These are phyloP conservation scores for Lachnellula subtilissima DNA, from an alignment of 2,329 filamentous ascomycete genomes.

Conservation along the genomic window DNA sequence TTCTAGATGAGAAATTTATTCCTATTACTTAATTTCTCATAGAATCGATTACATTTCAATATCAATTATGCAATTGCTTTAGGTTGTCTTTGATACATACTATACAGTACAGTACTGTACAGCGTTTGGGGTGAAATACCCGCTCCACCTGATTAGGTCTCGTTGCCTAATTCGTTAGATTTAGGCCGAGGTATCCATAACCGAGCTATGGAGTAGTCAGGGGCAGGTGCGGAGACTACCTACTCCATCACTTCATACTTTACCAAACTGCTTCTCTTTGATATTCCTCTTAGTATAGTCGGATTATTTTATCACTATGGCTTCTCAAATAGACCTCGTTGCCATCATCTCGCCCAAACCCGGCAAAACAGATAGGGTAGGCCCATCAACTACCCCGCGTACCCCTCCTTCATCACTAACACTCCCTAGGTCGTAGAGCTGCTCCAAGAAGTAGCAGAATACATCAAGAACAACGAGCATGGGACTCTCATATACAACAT, in stretches of 20 bases:
- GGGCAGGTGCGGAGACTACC: not conserved
- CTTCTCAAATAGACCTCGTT: conserved; percentile 22
- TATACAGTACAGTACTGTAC: too few relatives aligned
- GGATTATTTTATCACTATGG: conserved; percentile 7
- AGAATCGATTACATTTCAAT: too few relatives aligned
- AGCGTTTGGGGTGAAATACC: too few relatives aligned
- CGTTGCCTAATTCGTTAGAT: not conserved
- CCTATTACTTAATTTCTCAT: too few relatives aligned
- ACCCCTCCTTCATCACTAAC: not conserved
- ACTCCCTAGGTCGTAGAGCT: conserved; percentile 24
- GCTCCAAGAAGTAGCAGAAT: conserved; percentile 17
- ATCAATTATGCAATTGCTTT: too few relatives aligned
- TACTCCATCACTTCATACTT: not conserved
- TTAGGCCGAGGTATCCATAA: not conserved
- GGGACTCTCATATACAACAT: conserved; percentile 26
- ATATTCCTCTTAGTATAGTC: not conserved
- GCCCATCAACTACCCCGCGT: not conserved
- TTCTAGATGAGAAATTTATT: too few relatives aligned
- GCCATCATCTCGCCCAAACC: conserved; percentile 23
- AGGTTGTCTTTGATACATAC: too few relatives aligned
- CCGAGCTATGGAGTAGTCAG: not conserved
- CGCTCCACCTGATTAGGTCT: not conserved
- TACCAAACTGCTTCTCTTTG: not conserved
- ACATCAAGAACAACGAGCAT: conserved; percentile 25
- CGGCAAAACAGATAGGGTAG: conserved; percentile 27